Base-by-base conservation (phyloP, 495 filamentous ascomycete species). In the Penicillium herquei region DNA sequence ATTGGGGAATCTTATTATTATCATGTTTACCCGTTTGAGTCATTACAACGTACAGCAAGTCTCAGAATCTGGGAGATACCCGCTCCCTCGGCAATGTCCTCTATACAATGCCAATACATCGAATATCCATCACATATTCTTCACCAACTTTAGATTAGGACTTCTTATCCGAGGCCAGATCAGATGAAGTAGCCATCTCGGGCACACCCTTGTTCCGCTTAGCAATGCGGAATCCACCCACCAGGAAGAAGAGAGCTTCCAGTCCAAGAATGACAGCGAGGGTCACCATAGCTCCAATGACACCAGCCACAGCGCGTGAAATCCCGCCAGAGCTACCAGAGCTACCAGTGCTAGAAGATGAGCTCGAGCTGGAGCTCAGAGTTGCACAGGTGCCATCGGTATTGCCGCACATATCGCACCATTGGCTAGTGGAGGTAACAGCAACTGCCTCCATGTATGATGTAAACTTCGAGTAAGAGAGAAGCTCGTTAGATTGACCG, bases 211-310 rank as follows among this genome's bases (percentile, higher is more conserved):
- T 64, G 45, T 49, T 57, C 6, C 65, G 60, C 57, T 66, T 68
- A 3, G 60, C 45, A 34, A 68, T 61, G 44, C 60, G 60, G 63
- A 68, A 68, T 43, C 65, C 65, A 58, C 65, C 63, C 13, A 68
- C 51, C 34, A 81, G 49, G 69, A 81, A 64, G 41, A 79, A 65
- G 33, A 80, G 61, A 32, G 70, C 76, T 63, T 78, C 71, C 11
- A 76, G 43, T 2, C 75, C 80, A 49, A 84, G 57, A 10, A 84
- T 61, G 0, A 84, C 75, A 9, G 71, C 84, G 34, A 87, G 67
- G 5, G 83, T 85, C 1, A 87, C 82, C 65, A 85, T 75, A 8
- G 84, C 85, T 16, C 84, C 85, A 68, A 87, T 82, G 0, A 85
- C 81, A 39, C 84, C 85, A 7, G 71, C 80, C 43, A 77, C 76